Evolutionary conservation across 805 yeast genomes (phyloP), one percentile per base, ranked within the genome.

Genomic region (Blastobotrys mokoenaii): DNA sequence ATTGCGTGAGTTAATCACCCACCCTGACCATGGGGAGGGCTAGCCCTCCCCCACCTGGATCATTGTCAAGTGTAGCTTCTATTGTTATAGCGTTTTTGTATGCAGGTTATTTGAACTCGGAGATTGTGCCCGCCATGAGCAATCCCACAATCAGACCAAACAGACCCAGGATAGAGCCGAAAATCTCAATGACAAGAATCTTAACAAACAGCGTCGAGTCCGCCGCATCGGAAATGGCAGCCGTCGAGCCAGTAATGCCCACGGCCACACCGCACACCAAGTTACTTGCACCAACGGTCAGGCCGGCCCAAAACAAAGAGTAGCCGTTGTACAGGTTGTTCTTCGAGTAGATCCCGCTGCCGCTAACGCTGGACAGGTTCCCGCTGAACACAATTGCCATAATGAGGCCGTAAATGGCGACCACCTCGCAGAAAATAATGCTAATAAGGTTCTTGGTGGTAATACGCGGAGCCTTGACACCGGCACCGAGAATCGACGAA

Each of bases 351-450:
- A 89, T 67, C 2, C 77, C 69, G 27, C 71, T 74, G n/a, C 74
- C 68, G 3, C 77, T 64, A 33, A 84, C 88, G 25, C 79, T 73
- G 29, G 79, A 70, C 56, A 93, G 72, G 64, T 93, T 93, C 25
- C 97, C 79, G 15, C 96, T 84, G 59, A 93, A 93, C 36, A 93
- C 97, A 74, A 93, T 93, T 32, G 97, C 89, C 84, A 90, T 90
- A 63, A 93, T 93, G 53, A 93, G 77, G 2, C 98, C 98, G 63
- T 93, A 93, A 63, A 93, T 93, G 54, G 98, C 98, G 46, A 93
- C 98, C 57, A 93, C 98, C 70, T 93, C 98, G 74, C 98, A 93
- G 73, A 93, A 93, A 69, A 93, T 94, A 65, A 93, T 93, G 36
- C 95, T 84, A 53, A 93, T 94, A 63, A 93, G 77, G 65, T 93